Evolutionary conservation across 805 yeast species (phyloP).

Genomic region (Kregervanrija fluxuum): DNA sequence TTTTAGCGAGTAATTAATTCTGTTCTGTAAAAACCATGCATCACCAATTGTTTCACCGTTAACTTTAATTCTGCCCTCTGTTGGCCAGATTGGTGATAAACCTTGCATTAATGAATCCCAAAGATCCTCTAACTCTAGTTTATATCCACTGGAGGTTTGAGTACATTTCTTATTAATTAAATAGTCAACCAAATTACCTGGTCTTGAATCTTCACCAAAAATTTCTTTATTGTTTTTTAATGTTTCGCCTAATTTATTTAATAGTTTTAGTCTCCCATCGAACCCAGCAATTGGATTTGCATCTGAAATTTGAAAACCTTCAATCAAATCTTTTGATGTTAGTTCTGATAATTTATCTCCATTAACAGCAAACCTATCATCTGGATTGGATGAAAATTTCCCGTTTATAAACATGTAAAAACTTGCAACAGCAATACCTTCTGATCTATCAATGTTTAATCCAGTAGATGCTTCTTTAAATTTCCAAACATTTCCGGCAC

Average conservation of each 20-base stretch:
- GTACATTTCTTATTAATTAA: constrained; percentile 20
- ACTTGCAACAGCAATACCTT: constrained; percentile 59
- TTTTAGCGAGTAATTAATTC: constrained; percentile 15
- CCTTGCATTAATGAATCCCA: constrained; percentile 56
- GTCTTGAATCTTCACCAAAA: constrained; percentile 32
- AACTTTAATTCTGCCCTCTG: constrained; percentile 41
- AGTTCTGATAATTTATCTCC: constrained; percentile 34
- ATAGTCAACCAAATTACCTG: constrained; percentile 48
- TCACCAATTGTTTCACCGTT: constrained; percentile 52
- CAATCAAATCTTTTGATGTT: constrained; percentile 28
- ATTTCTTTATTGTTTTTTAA: constrained; percentile 30
- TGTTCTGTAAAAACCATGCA: constrained; percentile 46
- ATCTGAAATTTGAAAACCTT: constrained; percentile 42
- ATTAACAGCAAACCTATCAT: constrained; percentile 36
- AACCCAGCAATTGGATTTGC: constrained; percentile 46
- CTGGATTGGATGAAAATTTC: constrained; percentile 26
- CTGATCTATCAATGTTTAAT: constrained; percentile 38
- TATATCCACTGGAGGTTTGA: constrained; percentile 12
- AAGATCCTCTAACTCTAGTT: constrained; percentile 38
- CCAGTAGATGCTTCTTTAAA: constrained; percentile 32
- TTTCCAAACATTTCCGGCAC: constrained; percentile 57
- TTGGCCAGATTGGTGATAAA: constrained; percentile 54
- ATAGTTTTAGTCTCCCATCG: constrained; percentile 43
- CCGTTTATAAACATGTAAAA: constrained; percentile 48
- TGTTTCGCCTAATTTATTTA: constrained; percentile 43